Evolutionary conservation across 106 monocot genomes (phyloP), one percentile per base, ranked within the genome.

Genomic region (Chionographis japonica): DNA sequence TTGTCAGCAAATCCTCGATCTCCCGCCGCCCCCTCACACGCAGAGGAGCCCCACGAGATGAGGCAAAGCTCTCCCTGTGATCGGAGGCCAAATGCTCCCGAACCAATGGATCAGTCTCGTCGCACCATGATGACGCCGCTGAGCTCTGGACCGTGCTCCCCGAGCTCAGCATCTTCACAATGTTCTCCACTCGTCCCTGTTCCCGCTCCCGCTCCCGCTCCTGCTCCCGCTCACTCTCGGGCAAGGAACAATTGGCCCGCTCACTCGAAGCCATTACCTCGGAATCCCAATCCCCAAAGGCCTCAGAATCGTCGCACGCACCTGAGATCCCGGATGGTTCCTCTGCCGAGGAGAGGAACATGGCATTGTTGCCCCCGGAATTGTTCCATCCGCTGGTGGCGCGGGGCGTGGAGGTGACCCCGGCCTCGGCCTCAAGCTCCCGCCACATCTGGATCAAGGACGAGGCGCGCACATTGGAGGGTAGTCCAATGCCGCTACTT

Each of bases 401-500:
- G 55, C 69, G 67, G 42, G 62, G 72, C 0, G 75, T 60, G n/a
- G 63, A 15, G 43, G 58, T 17, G 20, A 70, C n/a, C 35, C 68
- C 81, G 16, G 70, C 66, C 57, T 87, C 87, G 2, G 90, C 85
- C 77, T 94, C 94, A n/a, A 94, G 52, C 72, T 91, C 94, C 69
- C 85, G 71, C 94, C 94, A 94, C 87, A 83, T 88, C 79, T 91
- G 94, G 37, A 94, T 91, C 56, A 94, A 67, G 12, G 89, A 89
- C 19, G 86, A 84, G 1, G 93, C 89, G 38, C 93, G 80, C 11
- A 81, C 85, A 20, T 75, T 81, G 12, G 62, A 64, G 55, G 69
- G 63, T 9, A 73, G 27, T 35, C 80, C 82, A 19, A 68, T 4
- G 14, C 18, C 2, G 37, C 42, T 2, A 6, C 56, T 20, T 17